These are phyloP conservation scores for Paxillus rubicundulus DNA, from an alignment of 768 basidiomycete genomes.

Conservation along the genomic window DNA sequence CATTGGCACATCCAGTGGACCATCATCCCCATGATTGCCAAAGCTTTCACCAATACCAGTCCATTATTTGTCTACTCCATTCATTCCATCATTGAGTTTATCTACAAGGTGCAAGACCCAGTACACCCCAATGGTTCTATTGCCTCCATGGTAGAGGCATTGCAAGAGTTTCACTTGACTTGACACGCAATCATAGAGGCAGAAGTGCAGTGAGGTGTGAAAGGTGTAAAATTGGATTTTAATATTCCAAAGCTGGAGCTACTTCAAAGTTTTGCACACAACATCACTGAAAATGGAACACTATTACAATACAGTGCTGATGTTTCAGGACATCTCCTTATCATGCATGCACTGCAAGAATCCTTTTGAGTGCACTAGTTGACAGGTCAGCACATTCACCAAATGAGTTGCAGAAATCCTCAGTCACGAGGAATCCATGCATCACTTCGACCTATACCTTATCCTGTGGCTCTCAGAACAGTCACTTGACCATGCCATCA, in stretches of 20 bases:
- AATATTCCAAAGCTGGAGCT: conserved; percentile 3
- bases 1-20: conserved; percentile 37
- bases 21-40: conserved; percentile 19
- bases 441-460: conserved; percentile 23
- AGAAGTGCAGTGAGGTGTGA: conserved; percentile 1
- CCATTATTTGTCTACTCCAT: not conserved
- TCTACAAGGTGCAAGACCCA: conserved; percentile 19
- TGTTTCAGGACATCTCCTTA: conserved; percentile 27
- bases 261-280: conserved; percentile 10
- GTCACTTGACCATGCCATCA: too few relatives aligned
- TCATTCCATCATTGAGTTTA: conserved; percentile 25
- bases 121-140: conserved; percentile 16
- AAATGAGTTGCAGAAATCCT: conserved; percentile 35
- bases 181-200: conserved; percentile 14
- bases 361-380: conserved; percentile 19
- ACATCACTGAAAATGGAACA: conserved; percentile 3
- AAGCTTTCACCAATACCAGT: not conserved
- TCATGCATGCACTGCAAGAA: too few relatives aligned
- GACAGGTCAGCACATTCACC: too few relatives aligned
- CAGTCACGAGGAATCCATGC: conserved; percentile 31
- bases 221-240: not conserved
- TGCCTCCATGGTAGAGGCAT: not conserved
- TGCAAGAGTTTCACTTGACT: conserved; percentile 10
- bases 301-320: conserved; percentile 37
- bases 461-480: not conserved